Evolutionary conservation across 345 rosid genomes (phyloP), one percentile per base, ranked within the genome.

Genomic region (Lepidium didymum): DNA sequence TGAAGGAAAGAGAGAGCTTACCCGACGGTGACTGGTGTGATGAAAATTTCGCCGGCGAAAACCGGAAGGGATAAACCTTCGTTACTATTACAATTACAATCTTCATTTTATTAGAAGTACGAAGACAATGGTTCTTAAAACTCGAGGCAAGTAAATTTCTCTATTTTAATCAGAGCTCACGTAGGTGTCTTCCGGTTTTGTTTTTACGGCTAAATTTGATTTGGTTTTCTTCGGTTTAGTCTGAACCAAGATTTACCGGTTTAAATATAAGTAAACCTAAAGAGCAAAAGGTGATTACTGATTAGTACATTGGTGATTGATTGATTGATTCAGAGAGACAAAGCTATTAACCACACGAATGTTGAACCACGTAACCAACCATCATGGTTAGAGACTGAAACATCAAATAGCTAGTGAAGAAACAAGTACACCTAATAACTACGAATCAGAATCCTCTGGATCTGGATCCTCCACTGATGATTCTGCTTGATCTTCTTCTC

Each of bases 391-490:
- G 43, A 69, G 54, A 35, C 16, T 40, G 40, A 52, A 60, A 10
- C 34, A 70, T 6, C 7, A 19, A 18, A 25, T 10, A 64, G 46
- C 0, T 64, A 46, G 27, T 16, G 19, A 11, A 14, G 11, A 35
- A 21, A 55, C 64, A 29, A 43, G 38, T n/a, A 37, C 33, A 61
- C 21, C 8, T 12, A 40, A 23, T 13, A 14, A 44, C 70, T 72
- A 72, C 29, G 64, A 72, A 64, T 72, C 76, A 29, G 76, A 72
- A 44, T 72, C 76, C 19, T 72, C 76, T 56, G 76, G 76, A 72
- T 72, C 76, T 14, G 76, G 76, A 72, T 72, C 76, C 12, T 72
- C 76, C 54, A 72, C 76, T 64, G 76, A 72, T 72, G 76, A 72
- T 49, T 64, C 76, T 29, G 71, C 76, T 40, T 57, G 36, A 4